phyloP scores from a whole-genome alignment of 345 rosid species.

The Zanthoxylum bungeanum region DNA sequence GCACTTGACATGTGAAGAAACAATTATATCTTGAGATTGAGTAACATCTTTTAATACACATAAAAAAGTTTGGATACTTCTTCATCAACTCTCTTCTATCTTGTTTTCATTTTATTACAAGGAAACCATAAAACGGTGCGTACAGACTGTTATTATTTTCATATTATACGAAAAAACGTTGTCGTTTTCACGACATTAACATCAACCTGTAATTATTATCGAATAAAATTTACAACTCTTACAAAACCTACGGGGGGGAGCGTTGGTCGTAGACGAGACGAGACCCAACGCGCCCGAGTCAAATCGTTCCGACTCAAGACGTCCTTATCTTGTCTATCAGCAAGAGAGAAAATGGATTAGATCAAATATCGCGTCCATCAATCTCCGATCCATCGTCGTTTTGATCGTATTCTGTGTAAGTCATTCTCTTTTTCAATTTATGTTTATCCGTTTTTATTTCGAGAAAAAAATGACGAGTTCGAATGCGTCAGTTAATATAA shows the following conservation, averaged over 20 bases:
- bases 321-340: neutral
- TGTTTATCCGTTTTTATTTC: neutral
- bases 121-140: neutral
- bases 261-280: neutral
- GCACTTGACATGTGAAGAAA: too few species aligned
- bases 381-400: neutral
- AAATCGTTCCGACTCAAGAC: conserved; percentile 3
- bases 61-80: too few species aligned
- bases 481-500: neutral
- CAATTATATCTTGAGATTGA: too few species aligned
- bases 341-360: neutral
- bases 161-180: neutral
- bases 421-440: neutral
- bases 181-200: neutral
- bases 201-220: neutral
- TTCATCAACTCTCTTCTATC: too few species aligned
- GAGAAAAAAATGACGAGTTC: neutral
- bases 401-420: conserved; percentile 8
- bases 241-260: neutral
- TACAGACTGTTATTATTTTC: neutral
- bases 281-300: conserved; percentile 4
- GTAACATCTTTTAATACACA: too few species aligned
- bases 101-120: too few species aligned
- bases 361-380: neutral
- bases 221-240: neutral